Percentiles rank a stretch among this genome's conserved stretches.
Evolutionary conservation across 2,329 filamentous ascomycete species (phyloP).

Genomic region (Hypoxylon sp.): DNA sequence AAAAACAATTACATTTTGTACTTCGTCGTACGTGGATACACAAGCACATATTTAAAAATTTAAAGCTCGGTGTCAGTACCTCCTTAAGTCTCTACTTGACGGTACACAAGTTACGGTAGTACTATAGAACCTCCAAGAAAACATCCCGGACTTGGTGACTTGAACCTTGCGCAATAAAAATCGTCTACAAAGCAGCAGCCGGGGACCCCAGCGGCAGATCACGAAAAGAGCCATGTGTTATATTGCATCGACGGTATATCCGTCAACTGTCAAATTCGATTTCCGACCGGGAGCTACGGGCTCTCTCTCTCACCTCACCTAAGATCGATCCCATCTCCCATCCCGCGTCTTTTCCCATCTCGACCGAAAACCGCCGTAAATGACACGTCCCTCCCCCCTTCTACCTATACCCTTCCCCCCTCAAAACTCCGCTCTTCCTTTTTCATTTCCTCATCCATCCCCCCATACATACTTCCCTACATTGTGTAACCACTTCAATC

Average conservation of each 20-base stretch:
- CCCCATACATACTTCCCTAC: not conserved
- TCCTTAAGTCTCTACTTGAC: not conserved
- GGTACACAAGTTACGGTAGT: slow-evolving; percentile 1
- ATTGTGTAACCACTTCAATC: slow-evolving; percentile 23
- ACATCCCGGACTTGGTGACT: slow-evolving; percentile 22
- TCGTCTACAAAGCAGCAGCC: slow-evolving; percentile 4
- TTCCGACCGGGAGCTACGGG: slow-evolving; percentile 34
- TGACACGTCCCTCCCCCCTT: not conserved
- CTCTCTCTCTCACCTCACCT: too few species aligned
- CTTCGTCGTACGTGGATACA: not conserved
- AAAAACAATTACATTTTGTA: slow-evolving; percentile 3
- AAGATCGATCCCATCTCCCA: slow-evolving; percentile 22
- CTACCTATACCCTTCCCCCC: not conserved
- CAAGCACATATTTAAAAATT: not conserved
- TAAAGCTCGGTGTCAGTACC: slow-evolving; percentile 14
- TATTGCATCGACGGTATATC: slow-evolving; percentile 9
- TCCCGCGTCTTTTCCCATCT: slow-evolving; percentile 1
- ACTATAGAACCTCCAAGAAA: slow-evolving; percentile 6
- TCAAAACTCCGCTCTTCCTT: slow-evolving; percentile 1
- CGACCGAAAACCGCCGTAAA: slow-evolving; percentile 14
- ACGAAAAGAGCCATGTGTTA: slow-evolving; percentile 11
- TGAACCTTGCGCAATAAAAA: slow-evolving; percentile 19
- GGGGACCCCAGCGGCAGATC: slow-evolving; percentile 36
- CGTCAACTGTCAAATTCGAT: slow-evolving; percentile 11
- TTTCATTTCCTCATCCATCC: not conserved